phyloP scores from a whole-genome alignment of 1,284 basidiomycete species.

The Volvariella surrecta region DNA sequence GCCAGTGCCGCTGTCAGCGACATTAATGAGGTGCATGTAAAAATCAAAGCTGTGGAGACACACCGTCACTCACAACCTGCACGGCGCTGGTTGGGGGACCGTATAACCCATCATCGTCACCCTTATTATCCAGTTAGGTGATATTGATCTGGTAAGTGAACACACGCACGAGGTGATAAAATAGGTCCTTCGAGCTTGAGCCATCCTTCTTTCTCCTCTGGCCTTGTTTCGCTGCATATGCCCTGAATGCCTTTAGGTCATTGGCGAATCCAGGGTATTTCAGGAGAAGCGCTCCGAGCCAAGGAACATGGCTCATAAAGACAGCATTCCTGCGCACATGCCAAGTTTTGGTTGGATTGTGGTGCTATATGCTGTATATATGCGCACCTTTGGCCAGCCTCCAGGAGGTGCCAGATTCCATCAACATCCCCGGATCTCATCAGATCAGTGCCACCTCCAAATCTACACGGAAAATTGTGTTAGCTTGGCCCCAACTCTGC shows the following conservation, averaged over 20 bases:
- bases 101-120: conserved; percentile 21
- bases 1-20: conserved; percentile 17
- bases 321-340: conserved; percentile 21
- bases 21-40: neutral
- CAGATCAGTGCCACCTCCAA: conserved; percentile 41
- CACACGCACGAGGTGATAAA: conserved; percentile 31
- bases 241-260: conserved; percentile 23
- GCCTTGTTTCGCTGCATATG: conserved; percentile 20
- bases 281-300: conserved; percentile 22
- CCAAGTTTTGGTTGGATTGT: conserved; percentile 3
- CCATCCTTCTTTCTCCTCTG: conserved; percentile 19
- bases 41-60: conserved; percentile 3
- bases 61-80: conserved; percentile 25
- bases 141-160: conserved; percentile 17
- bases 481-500: neutral
- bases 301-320: conserved; percentile 27
- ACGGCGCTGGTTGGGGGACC: conserved; percentile 15
- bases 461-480: conserved; percentile 21
- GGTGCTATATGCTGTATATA: conserved; percentile 3
- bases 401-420: conserved; percentile 26
- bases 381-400: conserved; percentile 24
- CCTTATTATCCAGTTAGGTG: no score
- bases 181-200: conserved; percentile 31
- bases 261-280: conserved; percentile 18
- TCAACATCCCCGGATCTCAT: conserved; percentile 26